These are phyloP conservation scores for Bothriochloa decipiens DNA, from an alignment of 176 grass and related monocot genomes.

Conservation along the genomic window DNA sequence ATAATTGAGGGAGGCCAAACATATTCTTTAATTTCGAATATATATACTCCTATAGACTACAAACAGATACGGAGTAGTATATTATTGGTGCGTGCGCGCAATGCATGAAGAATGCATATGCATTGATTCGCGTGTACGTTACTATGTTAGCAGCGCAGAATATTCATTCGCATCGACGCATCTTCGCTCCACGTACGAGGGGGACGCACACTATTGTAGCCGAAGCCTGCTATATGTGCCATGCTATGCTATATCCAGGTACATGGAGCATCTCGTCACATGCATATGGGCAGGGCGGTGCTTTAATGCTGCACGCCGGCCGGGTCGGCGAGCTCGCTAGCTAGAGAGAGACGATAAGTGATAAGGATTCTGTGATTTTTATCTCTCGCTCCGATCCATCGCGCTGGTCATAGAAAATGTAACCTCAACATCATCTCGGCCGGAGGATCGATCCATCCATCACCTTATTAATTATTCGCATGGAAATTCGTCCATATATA, in stretches of 20 bases:
- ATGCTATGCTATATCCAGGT: background rate
- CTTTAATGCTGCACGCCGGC: background rate
- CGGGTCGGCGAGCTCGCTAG: background rate
- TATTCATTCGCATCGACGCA: background rate
- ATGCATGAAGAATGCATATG: background rate
- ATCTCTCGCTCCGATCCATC: too few relatives aligned
- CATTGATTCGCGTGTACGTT: background rate
- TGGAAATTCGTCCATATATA: background rate
- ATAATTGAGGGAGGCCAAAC: too few relatives aligned
- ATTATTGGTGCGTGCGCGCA: background rate
- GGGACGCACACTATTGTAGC: background rate
- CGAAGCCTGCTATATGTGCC: background rate
- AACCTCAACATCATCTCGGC: background rate
- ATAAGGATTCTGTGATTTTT: background rate
- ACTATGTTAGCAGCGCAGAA: background rate
- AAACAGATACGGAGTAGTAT: too few relatives aligned
- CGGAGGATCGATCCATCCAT: background rate
- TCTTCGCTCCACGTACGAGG: background rate
- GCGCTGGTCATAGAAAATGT: background rate
- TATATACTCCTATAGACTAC: too few relatives aligned
- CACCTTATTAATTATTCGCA: background rate
- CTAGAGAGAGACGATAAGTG: background rate
- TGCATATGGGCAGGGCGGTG: background rate
- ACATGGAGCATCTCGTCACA: background rate
- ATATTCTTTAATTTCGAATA: too few relatives aligned